phyloP scores from a whole-genome alignment of 208 protist species.

The Naegleria gruberi region DNA sequence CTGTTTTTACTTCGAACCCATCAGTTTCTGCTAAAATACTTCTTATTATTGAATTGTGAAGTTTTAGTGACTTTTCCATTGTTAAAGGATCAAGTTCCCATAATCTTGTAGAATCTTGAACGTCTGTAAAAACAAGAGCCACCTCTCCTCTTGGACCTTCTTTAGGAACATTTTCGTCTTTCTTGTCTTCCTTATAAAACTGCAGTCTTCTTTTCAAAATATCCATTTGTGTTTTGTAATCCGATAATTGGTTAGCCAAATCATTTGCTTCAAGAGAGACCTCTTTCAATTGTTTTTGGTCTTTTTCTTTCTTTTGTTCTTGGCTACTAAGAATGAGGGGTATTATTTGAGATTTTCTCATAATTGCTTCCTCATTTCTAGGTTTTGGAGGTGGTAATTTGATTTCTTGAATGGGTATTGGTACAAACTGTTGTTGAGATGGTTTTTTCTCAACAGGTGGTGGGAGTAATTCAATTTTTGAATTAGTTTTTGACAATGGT shows the following conservation, averaged over 20 bases:
- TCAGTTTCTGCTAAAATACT: neutral
- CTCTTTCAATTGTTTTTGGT: neutral
- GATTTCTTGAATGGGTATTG: too few species aligned
- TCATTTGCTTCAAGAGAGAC: neutral
- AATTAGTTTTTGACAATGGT: too few species aligned
- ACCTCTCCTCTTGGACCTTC: neutral
- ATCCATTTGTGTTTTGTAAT: neutral
- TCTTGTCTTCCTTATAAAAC: neutral
- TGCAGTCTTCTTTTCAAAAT: neutral
- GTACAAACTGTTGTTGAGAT: too few species aligned
- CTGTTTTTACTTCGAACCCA: conserved; percentile 26
- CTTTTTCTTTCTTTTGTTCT: neutral
- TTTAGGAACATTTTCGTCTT: neutral
- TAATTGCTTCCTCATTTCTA: neutral
- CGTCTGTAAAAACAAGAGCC: conserved; percentile 28
- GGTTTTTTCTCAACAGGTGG: too few species aligned
- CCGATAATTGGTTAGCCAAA: neutral
- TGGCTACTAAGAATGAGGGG: neutral
- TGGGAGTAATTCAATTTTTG: too few species aligned
- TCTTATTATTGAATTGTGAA: conserved; percentile 25
- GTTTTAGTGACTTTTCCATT: conserved; percentile 9
- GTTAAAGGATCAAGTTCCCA: conserved; percentile 24
- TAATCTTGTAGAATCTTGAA: conserved; percentile 23
- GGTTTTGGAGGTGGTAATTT: neutral
- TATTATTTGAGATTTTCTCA: neutral